A percentile compares a stretch with the other conserved stretches of the same genome.
phyloP scores from a whole-genome alignment of 192 early-diverging fungal genomes.

The Haplosporangium gracile region DNA sequence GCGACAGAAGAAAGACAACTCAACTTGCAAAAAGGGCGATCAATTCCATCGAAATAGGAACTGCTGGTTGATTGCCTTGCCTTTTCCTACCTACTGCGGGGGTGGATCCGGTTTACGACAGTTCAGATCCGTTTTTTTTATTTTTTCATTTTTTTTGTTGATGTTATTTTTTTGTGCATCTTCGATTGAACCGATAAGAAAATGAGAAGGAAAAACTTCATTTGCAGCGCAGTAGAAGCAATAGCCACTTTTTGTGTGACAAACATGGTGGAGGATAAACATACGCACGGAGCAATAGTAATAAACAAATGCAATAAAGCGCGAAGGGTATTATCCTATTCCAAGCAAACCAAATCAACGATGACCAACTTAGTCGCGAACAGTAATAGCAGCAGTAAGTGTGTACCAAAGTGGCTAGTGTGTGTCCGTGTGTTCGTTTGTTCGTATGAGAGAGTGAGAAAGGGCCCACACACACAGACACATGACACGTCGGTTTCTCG shows the following conservation, averaged over 20 bases:
- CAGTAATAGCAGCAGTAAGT: background rate
- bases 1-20: background rate
- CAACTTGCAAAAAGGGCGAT: background rate
- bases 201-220: background rate
- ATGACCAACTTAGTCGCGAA: background rate
- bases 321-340: background rate
- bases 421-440: too few relatives aligned
- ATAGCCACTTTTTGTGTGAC: background rate
- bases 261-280: background rate
- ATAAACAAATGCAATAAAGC: background rate
- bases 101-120: background rate
- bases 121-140: background rate
- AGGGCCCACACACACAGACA: background rate
- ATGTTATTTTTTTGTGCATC: background rate
- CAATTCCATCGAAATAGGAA: background rate
- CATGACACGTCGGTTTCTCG: conserved; percentile 15
- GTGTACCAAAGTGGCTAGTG: background rate
- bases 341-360: background rate
- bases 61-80: background rate
- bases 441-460: too few relatives aligned
- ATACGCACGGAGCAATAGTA: background rate
- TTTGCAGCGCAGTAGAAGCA: background rate
- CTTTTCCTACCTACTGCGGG: background rate
- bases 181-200: background rate
- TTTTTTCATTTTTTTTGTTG: too few relatives aligned